Percentiles rank a stretch among this genome's conserved stretches.
phyloP scores from a whole-genome alignment of 345 rosid genomes.

The Psidium guajava region DNA sequence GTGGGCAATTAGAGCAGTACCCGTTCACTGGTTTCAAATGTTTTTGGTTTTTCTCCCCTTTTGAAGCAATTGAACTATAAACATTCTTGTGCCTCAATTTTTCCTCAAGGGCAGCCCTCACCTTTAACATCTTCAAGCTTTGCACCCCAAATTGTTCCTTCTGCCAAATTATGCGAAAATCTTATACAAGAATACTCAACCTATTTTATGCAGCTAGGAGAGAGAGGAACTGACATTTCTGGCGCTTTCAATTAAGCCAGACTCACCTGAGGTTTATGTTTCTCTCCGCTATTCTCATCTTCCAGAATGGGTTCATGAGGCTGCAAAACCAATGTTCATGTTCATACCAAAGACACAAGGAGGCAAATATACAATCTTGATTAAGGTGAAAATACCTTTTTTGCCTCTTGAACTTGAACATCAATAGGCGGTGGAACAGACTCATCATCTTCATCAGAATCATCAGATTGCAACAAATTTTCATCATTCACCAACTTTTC shows the following conservation, averaged over 20 bases:
- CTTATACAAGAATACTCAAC: neutral
- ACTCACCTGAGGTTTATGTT: constrained; percentile 44
- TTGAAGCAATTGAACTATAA: constrained; percentile 28
- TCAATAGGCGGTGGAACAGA: neutral
- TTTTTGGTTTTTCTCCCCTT: constrained; percentile 37
- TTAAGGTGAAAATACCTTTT: constrained; percentile 10
- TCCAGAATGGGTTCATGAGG: neutral
- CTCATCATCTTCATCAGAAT: constrained; percentile 4
- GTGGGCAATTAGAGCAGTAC: constrained; percentile 16
- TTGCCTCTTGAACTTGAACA: constrained; percentile 7
- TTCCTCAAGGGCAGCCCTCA: constrained; percentile 81
- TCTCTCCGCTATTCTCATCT: constrained; percentile 15
- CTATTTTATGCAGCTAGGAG: neutral
- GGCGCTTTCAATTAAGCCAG: neutral
- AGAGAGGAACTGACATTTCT: neutral
- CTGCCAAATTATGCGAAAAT: constrained; percentile 22
- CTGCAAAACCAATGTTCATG: constrained; percentile 1
- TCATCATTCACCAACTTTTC: constrained; percentile 10
- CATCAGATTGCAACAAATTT: constrained; percentile 14
- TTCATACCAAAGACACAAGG: neutral
- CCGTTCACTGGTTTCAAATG: constrained; percentile 42
- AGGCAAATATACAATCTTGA: neutral
- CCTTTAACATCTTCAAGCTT: constrained; percentile 74
- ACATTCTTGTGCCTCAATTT: constrained; percentile 58
- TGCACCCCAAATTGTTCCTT: constrained; percentile 46